A percentile compares a stretch with the other conserved stretches of the same genome.
These are phyloP conservation scores for Astrothelium macrocarpum DNA, from an alignment of 495 filamentous ascomycete genomes.

Conservation along the genomic window DNA sequence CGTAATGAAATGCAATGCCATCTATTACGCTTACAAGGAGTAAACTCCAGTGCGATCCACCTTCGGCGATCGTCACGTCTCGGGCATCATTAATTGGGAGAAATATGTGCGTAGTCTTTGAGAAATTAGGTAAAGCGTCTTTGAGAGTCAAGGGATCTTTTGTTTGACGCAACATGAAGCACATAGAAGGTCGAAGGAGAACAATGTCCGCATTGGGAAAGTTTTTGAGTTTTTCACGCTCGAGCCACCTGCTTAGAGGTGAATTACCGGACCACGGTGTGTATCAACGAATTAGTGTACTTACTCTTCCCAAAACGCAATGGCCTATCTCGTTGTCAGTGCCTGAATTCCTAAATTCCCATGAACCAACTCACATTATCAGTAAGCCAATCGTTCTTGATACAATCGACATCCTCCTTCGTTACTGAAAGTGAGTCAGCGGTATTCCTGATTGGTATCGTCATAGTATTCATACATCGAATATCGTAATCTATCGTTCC, in stretches of 20 bases:
- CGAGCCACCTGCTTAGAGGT: slow-evolving; percentile 57
- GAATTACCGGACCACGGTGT: slow-evolving; percentile 6
- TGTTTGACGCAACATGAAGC: slow-evolving; percentile 82
- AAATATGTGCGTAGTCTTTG: slow-evolving; percentile 83
- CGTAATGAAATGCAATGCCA: slow-evolving; percentile 91
- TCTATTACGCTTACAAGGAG: slow-evolving; percentile 84
- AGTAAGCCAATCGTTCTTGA: slow-evolving; percentile 95
- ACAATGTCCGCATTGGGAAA: slow-evolving; percentile 76
- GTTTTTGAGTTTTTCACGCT: slow-evolving; percentile 69
- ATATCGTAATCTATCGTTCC: slow-evolving; percentile 53
- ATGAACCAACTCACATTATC: slow-evolving; percentile 63
- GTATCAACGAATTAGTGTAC: slow-evolving; percentile 22
- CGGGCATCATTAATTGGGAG: slow-evolving; percentile 88
- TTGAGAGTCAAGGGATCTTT: slow-evolving; percentile 63
- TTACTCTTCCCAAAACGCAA: slow-evolving; percentile 97
- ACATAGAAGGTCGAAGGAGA: slow-evolving; percentile 87
- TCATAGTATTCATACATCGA: slow-evolving; percentile 45
- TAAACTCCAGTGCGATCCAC: slow-evolving; percentile 90
- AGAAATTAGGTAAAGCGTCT: slow-evolving; percentile 69
- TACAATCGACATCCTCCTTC: slow-evolving; percentile 71
- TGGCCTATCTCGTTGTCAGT: slow-evolving; percentile 43
- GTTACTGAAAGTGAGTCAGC: slow-evolving; percentile 46
- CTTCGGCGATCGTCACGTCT: slow-evolving; percentile 66
- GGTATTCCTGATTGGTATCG: slow-evolving; percentile 3
- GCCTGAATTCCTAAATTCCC: background rate